Evolutionary conservation across 2,329 filamentous ascomycete species (phyloP), one percentile per base, ranked within the genome.

Genomic region (Ophiostoma novo-ulmi): DNA sequence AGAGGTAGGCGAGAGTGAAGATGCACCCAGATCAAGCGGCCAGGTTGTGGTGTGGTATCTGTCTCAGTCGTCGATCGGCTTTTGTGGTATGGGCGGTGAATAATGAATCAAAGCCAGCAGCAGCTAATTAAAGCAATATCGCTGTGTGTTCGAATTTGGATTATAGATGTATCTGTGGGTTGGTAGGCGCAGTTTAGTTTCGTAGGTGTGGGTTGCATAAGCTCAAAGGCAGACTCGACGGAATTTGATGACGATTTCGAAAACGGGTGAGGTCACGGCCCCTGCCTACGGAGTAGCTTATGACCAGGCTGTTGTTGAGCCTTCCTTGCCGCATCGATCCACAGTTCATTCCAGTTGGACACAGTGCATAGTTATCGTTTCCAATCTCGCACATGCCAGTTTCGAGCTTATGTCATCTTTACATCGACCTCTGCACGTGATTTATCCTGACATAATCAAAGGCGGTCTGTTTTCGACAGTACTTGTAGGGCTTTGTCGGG

Each of bases 261-360:
- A 39, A 36, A 65, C 63, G 20, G 36, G 35, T 26, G 63, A 65
- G 36, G 63, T 65, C 63, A 65, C 63, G 36, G 63, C n/a, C 63
- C 36, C 63, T 65, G 35, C 38, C 36, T 64, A 65, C 63, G 63
- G 61, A 22, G 58, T 63, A 65, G 63, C 63, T 39, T 22, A 13
- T 41, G 63, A 39, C 63, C 36, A 39, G 63, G 63, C 63, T 65
- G 63, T 65, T 65, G 36, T 36, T 31, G 63, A 65, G 63, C 63
- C 63, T n/a, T 20, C 63, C 20, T 38, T 64, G 35, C 26, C 58
- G 26, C 55, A 63, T 20, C 13, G 22, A 13, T 31, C 22, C 58
- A 63, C 58, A 63, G 22, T 17, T 52, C 13, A 20, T n/a, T 20
- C 17, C 3, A 52, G 44, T 26, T 48, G 52, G 52, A 4, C 52